A percentile compares a stretch with the other conserved stretches of the same genome.
These are phyloP conservation scores for Papiliotrema terrestris DNA, from an alignment of 1,284 basidiomycete species.

Conservation along the genomic window DNA sequence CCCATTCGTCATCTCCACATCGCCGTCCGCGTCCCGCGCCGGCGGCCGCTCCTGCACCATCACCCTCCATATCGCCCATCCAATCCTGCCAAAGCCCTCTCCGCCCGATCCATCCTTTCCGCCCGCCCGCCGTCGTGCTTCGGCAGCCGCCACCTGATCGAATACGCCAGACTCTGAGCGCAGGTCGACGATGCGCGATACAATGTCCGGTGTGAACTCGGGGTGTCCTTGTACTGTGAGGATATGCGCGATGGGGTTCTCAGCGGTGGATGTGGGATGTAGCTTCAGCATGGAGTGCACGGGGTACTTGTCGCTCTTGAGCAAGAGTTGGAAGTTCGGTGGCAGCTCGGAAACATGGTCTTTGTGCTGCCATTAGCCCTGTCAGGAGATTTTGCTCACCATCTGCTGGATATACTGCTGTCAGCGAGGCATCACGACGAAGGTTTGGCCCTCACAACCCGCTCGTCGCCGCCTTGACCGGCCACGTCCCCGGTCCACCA, in stretches of 20 bases:
- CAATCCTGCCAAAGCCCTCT: slow-evolving; percentile 52
- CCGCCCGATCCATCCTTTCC: slow-evolving; percentile 48
- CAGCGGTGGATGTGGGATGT: slow-evolving; percentile 45
- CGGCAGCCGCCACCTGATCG: slow-evolving; percentile 38
- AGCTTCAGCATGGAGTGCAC: slow-evolving; percentile 52
- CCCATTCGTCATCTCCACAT: slow-evolving; percentile 1
- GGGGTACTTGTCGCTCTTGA: slow-evolving; percentile 46
- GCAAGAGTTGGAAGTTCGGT: slow-evolving; percentile 49
- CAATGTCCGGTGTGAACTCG: slow-evolving; percentile 54
- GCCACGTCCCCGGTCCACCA: slow-evolving; percentile 46
- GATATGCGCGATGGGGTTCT: slow-evolving; percentile 44
- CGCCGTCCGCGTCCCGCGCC: neutral
- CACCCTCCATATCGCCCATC: slow-evolving; percentile 51
- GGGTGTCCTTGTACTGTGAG: slow-evolving; percentile 54
- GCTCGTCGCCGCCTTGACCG: slow-evolving; percentile 36
- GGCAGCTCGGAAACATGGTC: slow-evolving; percentile 52
- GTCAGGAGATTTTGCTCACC: slow-evolving; percentile 16
- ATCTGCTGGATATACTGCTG: slow-evolving; percentile 53
- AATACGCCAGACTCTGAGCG: slow-evolving; percentile 49
- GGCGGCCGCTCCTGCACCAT: slow-evolving; percentile 43
- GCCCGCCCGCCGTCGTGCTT: slow-evolving; percentile 49
- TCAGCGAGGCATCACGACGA: neutral
- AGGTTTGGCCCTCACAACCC: slow-evolving; percentile 27
- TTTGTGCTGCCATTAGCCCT: slow-evolving; percentile 43
- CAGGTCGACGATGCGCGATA: slow-evolving; percentile 50